These are phyloP conservation scores for Arabidopsis suecica DNA, from an alignment of 345 rosid genomes.

Conservation along the genomic window DNA sequence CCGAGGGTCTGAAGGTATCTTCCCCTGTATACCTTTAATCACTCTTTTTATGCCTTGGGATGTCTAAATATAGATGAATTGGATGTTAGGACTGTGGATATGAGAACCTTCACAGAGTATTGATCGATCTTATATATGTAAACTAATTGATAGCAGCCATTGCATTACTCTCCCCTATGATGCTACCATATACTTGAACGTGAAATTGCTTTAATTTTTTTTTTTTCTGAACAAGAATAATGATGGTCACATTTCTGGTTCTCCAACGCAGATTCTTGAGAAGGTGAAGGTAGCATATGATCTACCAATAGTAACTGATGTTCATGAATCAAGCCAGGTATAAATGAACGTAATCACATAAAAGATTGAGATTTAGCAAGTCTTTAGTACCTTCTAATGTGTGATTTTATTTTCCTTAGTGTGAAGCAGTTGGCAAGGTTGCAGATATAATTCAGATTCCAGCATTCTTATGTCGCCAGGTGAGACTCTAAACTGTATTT, in stretches of 20 bases:
- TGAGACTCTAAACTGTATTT: constrained; percentile 33
- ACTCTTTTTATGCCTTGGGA: neutral
- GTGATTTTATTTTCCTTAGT: constrained; percentile 54
- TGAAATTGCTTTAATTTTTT: neutral
- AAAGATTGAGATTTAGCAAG: constrained; percentile 25
- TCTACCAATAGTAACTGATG: constrained; percentile 92
- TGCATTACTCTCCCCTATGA: neutral
- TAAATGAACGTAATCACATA: constrained; percentile 4
- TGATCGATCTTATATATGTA: neutral
- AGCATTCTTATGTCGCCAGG: constrained; percentile 98
- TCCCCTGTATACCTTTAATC: constrained; percentile 9
- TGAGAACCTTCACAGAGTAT: constrained; percentile 8
- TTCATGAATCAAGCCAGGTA: constrained; percentile 90
- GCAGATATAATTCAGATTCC: constrained; percentile 98
- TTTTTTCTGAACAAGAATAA: constrained; percentile 4
- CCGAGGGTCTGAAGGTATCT: constrained; percentile 85
- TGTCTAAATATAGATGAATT: neutral
- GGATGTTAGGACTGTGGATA: constrained; percentile 11
- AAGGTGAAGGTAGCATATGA: constrained; percentile 88
- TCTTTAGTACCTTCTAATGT: constrained; percentile 28
- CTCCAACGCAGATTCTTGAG: constrained; percentile 81
- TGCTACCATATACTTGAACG: constrained; percentile 1
- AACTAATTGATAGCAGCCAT: neutral
- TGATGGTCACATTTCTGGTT: constrained; percentile 31
- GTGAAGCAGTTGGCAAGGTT: constrained; percentile 84